Evolutionary conservation across 2,329 filamentous ascomycete species (phyloP).

Genomic region (Pseudogymnoascus pannorum): DNA sequence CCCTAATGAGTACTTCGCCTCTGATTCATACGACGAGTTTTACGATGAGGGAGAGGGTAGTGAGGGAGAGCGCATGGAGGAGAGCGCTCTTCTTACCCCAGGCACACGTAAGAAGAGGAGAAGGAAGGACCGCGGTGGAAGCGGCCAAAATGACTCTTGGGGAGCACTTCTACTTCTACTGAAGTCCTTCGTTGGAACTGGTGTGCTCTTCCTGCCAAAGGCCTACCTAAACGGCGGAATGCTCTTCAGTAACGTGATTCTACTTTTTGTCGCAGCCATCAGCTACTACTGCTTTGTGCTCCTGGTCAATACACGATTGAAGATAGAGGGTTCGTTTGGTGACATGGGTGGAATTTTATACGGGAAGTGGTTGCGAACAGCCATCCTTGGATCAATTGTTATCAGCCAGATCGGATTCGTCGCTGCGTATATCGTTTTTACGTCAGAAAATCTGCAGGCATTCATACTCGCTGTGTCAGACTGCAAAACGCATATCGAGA

Average conservation of each 20-base stretch:
- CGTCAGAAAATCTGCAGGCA: slow-evolving; percentile 88
- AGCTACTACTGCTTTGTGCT: slow-evolving; percentile 98
- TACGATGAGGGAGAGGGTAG: slow-evolving; percentile 45
- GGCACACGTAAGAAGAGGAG: slow-evolving; percentile 60
- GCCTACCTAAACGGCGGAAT: slow-evolving; percentile 96
- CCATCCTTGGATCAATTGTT: slow-evolving; percentile 88
- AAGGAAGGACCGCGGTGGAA: slow-evolving; percentile 65
- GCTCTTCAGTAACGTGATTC: slow-evolving; percentile 87
- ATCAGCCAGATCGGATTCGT: slow-evolving; percentile 94
- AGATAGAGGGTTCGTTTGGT: slow-evolving; percentile 89
- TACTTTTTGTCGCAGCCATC: slow-evolving; percentile 75
- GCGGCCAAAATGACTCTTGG: slow-evolving; percentile 69
- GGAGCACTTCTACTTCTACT: slow-evolving; percentile 79
- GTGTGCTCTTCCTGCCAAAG: slow-evolving; percentile 84
- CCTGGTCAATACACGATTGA: slow-evolving; percentile 76
- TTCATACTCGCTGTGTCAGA: slow-evolving; percentile 88
- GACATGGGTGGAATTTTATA: slow-evolving; percentile 92
- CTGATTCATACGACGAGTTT: slow-evolving; percentile 58
- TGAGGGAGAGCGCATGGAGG: slow-evolving; percentile 75
- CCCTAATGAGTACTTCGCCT: slow-evolving; percentile 87
- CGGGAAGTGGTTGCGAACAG: slow-evolving; percentile 77
- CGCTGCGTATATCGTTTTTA: slow-evolving; percentile 93
- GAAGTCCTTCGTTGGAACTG: slow-evolving; percentile 97
- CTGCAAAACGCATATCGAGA: slow-evolving; percentile 76
- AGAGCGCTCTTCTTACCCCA: slow-evolving; percentile 75